Base-by-base conservation (phyloP, 2,329 filamentous ascomycete genomes). In the Calycina marina region DNA sequence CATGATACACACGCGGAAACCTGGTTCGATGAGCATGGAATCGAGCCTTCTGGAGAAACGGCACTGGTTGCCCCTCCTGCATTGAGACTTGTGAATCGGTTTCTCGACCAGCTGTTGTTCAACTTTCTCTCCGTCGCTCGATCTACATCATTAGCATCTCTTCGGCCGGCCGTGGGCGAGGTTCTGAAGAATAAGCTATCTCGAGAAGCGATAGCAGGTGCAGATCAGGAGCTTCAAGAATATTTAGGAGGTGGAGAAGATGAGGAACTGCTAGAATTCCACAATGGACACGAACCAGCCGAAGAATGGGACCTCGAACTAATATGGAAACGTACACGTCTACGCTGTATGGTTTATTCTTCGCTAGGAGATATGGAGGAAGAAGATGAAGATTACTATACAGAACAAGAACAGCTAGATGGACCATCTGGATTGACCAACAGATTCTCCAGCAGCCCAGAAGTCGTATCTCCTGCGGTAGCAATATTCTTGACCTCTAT, bases 311-410 rank as follows among this genome's bases (percentile, higher is more conserved):
- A 96, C 52, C 61, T 93, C n/a, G 82, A 94, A 51, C 66, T 86
- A 35, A 77, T 86, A 12, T 98, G 90, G 86, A 94, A 92, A 60
- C 72, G 90, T 44, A 90, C 86, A 0, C 74, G 90, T 34, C 60
- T 98, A 47, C 74, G 90, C 39, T 93, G 90, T 55, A 98, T 98
- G 90, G 88, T 98, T 14, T 96, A 96, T 54, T 96, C 86, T 6
- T 86, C 90, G 6, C 63, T 98, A 5, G 90, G 90, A 27, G 88
- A 98, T 51, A 76, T 98, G 68, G 92, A 98, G 55, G 90, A 98
- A 58, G 86, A 96, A 44, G 90, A 98, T 43, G 90, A 96, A 55
- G 88, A 94, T 50, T 73, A 76, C 31, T 83, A 83, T 49, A 80
- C 92, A 52, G 75, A 85, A 42, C 74, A 84, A 47, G 84, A 90